Evolutionary conservation across 2,329 filamentous ascomycete species (phyloP).

Genomic region (Coniochaeta ligniaria): DNA sequence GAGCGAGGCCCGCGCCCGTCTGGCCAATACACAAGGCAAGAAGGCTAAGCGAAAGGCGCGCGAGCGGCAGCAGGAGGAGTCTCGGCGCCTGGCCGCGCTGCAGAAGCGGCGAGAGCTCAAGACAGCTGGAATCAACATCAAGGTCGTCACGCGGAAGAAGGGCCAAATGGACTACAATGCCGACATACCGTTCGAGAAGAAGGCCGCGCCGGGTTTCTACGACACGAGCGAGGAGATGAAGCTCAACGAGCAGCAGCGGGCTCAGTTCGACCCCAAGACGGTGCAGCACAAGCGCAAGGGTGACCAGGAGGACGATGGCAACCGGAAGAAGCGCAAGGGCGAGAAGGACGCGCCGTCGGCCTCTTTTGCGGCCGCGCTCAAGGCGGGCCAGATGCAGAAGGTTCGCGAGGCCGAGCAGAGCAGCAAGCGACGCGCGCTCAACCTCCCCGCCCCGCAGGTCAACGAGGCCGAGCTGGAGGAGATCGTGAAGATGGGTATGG

Average conservation of each 20-base stretch:
- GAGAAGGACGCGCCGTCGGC: slow-evolving; percentile 76
- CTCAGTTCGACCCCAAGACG: slow-evolving; percentile 86
- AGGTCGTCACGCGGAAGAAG: slow-evolving; percentile 82
- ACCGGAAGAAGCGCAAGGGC: slow-evolving; percentile 78
- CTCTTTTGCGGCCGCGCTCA: slow-evolving; percentile 78
- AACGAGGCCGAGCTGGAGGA: slow-evolving; percentile 90
- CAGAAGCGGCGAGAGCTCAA: slow-evolving; percentile 97
- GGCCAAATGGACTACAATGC: slow-evolving; percentile 99
- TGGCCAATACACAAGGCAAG: slow-evolving; percentile 97
- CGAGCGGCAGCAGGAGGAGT: slow-evolving; percentile 93
- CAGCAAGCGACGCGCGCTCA: slow-evolving; percentile 81
- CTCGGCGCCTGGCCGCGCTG: slow-evolving; percentile 76
- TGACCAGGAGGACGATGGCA: slow-evolving; percentile 75
- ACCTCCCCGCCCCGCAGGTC: slow-evolving; percentile 83
- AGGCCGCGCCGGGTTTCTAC: slow-evolving; percentile 81
- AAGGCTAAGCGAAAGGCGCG: slow-evolving; percentile 97
- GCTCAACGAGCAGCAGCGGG: slow-evolving; percentile 75
- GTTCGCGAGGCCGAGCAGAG: slow-evolving; percentile 94
- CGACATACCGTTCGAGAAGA: slow-evolving; percentile 96
- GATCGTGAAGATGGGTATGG: slow-evolving; percentile 97
- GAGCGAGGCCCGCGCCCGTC: slow-evolving; percentile 88
- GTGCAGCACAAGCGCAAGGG: slow-evolving; percentile 94
- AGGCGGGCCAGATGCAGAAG: slow-evolving; percentile 89
- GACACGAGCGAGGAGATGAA: slow-evolving; percentile 79
- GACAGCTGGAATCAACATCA: slow-evolving; percentile 97